Evolutionary conservation across 1,284 basidiomycete genomes (phyloP).

Genomic region (Marasmius fiardii): DNA sequence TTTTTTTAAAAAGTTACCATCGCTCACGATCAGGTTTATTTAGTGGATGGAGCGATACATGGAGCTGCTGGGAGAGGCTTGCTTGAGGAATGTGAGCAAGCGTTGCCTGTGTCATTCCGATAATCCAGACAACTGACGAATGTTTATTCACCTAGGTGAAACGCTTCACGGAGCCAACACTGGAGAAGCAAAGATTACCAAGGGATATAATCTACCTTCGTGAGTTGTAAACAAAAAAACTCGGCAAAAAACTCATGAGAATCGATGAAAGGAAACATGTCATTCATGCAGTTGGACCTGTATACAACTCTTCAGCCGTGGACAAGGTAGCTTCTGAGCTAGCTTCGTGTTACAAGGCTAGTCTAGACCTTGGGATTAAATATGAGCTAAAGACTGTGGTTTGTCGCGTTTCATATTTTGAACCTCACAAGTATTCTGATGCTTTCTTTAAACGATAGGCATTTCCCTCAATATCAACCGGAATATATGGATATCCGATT

Average conservation of each 20-base stretch:
- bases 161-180: constrained; percentile 75
- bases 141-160: constrained; percentile 45
- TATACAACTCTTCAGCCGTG: constrained; percentile 54
- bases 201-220: constrained; percentile 70
- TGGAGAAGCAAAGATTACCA: constrained; percentile 83
- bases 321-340: constrained; percentile 68
- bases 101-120: constrained; percentile 12
- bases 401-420: constrained; percentile 23
- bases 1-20: not conserved
- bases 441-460: constrained; percentile 41
- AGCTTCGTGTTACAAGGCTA: constrained; percentile 69
- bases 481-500: constrained; percentile 78
- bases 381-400: constrained; percentile 68
- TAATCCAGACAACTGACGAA: constrained; percentile 3
- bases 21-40: not conserved
- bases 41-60: constrained; percentile 88
- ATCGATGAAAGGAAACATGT: constrained; percentile 53
- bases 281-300: constrained; percentile 90
- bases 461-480: constrained; percentile 80
- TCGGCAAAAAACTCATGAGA: not conserved
- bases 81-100: constrained; percentile 66
- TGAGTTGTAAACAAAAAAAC: constrained; percentile 33
- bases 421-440: constrained; percentile 23
- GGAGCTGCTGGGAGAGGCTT: constrained; percentile 76
- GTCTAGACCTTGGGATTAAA: constrained; percentile 60